Conservation (phyloP, 192 early-diverging fungal species). For the Dissophora globulifera region DNA sequence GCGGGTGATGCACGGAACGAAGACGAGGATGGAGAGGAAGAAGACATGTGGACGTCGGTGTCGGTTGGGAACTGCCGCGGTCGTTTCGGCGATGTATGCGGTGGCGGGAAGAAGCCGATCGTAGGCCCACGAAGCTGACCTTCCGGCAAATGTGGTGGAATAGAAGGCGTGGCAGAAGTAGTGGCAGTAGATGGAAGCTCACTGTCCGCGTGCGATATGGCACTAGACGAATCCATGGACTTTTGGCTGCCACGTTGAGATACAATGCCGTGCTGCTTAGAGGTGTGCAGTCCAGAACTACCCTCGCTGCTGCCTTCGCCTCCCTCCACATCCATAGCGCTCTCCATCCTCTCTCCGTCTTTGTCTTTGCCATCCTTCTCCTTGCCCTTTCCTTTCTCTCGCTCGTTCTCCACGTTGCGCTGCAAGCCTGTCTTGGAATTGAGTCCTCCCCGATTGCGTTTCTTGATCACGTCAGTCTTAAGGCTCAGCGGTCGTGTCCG, state of each 20-base stretch:
- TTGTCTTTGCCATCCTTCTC: neutral
- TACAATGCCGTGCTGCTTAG: too few species aligned
- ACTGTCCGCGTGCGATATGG: too few species aligned
- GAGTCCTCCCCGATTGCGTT: constrained; percentile 74
- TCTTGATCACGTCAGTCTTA: constrained; percentile 86
- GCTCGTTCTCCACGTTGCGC: neutral
- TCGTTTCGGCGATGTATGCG: constrained; percentile 11
- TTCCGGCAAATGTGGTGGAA: too few species aligned
- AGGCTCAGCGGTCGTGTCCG: constrained; percentile 81
- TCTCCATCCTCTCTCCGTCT: neutral
- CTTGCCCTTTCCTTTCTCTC: neutral
- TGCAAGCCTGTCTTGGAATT: constrained; percentile 3
- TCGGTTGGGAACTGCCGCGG: constrained; percentile 5
- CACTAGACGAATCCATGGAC: too few species aligned
- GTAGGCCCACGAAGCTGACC: constrained; percentile 7
- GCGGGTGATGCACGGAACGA: too few species aligned
- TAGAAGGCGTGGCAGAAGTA: neutral
- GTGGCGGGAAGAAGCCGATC: constrained; percentile 10
- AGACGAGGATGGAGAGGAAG: neutral
- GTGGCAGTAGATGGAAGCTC: too few species aligned
- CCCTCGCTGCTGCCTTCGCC: too few species aligned
- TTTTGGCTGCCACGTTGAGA: too few species aligned
- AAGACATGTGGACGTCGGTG: neutral
- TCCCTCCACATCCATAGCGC: too few species aligned
- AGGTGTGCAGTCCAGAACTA: too few species aligned